Base-by-base conservation (phyloP, 805 yeast genomes). In the Suhomyces faveliae region DNA sequence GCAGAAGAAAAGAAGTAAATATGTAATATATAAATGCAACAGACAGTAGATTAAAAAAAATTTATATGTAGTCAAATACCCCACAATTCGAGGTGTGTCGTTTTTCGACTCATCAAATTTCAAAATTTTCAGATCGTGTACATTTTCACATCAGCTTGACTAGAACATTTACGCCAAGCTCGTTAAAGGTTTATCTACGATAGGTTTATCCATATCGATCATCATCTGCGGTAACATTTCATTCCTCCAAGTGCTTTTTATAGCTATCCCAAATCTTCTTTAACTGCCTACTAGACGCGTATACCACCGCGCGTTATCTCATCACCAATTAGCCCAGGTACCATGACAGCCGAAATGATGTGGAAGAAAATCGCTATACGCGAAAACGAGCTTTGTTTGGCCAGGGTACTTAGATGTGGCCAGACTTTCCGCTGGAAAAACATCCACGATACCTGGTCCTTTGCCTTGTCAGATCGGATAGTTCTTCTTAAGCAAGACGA, bases 401-500 rank as follows among this genome's bases (percentile, higher is more conserved):
- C 81, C 3, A 79, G 80, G 35, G 91, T 89, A 0, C 70, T 89
- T 23, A 70, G 94, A 38, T 87, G 96, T 59, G 96, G 96, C 1
- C 96, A 89, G 67, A 83, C 95, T 0, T 89, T 89, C 58, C 66
- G 87, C 45, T 88, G 96, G 96, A 83, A 83, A 57, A 78, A 77
- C 49, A 71, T 79, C 41, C 76, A 81, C 51, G 74, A 73, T 43
- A 72, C 77, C 7, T 92, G 89, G 89, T 75, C 87, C 0, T 83
- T 85, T 51, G 76, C 89, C 0, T 62, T 81, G 20, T 64, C 71
- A 12, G 82, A 83, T 51, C 71, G 83, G 45, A 80, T 90, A 5
- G 66, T 91, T 1, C 70, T 89, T 21, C 65, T 92, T 21, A 77
- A 67, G 48, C 96, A 90, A 59, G 83, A 79, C 45, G 74, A 68